Evolutionary conservation across 257 asterid genomes (phyloP), one percentile per base, ranked within the genome.

Genomic region (Nicotiana noctiflora): DNA sequence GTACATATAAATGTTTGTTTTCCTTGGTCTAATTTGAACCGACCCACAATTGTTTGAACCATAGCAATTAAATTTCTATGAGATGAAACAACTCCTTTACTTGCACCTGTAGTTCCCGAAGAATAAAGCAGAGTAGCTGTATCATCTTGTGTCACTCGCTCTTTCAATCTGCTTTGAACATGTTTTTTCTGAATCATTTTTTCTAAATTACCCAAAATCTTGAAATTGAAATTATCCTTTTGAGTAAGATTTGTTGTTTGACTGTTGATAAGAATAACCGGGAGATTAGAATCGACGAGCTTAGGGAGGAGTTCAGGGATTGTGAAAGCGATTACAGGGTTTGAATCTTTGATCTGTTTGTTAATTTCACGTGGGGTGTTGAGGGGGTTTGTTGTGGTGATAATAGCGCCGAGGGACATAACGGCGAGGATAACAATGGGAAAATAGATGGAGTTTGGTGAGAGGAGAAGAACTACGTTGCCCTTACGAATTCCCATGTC

Each of bases 71-170:
- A 49, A 83, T 93, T 95, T 10, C 87, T 68, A 86, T 95, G 98
- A 4, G 99, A 89, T 6, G 98, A 92, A 32, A 92, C 88, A 5
- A 95, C 99, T 53, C 99, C 99, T 83, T 95, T 95, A 86, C 99
- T 95, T 56, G 91, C 93, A 14, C 99, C 99, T 60, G 99, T 95
- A 2, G 99, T 95, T 76, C 99, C 99, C 57, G 99, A 95, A 17
- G 98, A 93, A 84, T 95, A 95, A 9, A 95, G 91, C 4, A 95
- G 88, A 1, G 96, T 92, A 3, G 99, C 99, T 6, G 93, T 81
- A 84, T 95, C 99, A 81, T 90, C 81, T 68, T 85, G 91, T 31
- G 80, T 34, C 61, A 95, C 93, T 65, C 92, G 77, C 3, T 90
- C 96, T 83, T 83, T 88, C 81, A 89, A 83, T 75, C 93, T 85